Evolutionary conservation across 176 grass and related monocot species (phyloP), one percentile per base, ranked within the genome.

Genomic region (Rhynchospora tenuis): DNA sequence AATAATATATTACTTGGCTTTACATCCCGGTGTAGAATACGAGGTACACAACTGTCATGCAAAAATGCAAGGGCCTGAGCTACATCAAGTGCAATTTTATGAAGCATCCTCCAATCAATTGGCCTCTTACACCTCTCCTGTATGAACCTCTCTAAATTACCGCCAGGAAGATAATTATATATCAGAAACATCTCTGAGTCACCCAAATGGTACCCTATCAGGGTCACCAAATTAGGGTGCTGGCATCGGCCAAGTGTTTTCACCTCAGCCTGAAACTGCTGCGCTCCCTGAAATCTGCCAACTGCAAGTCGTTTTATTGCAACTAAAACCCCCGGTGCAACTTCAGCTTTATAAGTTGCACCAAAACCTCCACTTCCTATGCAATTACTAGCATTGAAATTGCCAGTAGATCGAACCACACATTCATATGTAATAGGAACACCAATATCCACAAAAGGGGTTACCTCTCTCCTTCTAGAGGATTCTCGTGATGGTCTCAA

Each of bases 1-100:
- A 97, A 85, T 86, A 97, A 91, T 48, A 97, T 97, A 64, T 97
- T 97, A 73, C 94, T 94, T 73, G 94, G 94, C 78, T 97, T 97
- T 43, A 97, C 92, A 83, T 97, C 94, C 51, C 94, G 85, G 67
- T 97, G 94, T 31, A 97, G 87, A 82, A 97, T 94, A 3, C 94
- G 91, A 11, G 94, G 94, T 50, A 92, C 86, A 76, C 91, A 97
- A 19, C 66, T 86, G 75, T 97, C 92, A 78, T 97, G 94, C 83
- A 97, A 84, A 56, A 86, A 97, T 76, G 90, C 87, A 63, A 97
- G 92, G 87, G 94, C 94, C 57, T 88, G 87, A 26, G 94, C 94
- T 77, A 97, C 63, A 80, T 97, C 94, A 86, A 94, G 87, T 83
- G 92, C 92, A 84, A 97, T 97, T 86, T 97, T 97, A 87, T 97